A percentile compares a stretch with the other conserved stretches of the same genome.
These are phyloP conservation scores for Cryphonectria radicalis DNA, from an alignment of 2,329 filamentous ascomycete genomes.

Conservation along the genomic window DNA sequence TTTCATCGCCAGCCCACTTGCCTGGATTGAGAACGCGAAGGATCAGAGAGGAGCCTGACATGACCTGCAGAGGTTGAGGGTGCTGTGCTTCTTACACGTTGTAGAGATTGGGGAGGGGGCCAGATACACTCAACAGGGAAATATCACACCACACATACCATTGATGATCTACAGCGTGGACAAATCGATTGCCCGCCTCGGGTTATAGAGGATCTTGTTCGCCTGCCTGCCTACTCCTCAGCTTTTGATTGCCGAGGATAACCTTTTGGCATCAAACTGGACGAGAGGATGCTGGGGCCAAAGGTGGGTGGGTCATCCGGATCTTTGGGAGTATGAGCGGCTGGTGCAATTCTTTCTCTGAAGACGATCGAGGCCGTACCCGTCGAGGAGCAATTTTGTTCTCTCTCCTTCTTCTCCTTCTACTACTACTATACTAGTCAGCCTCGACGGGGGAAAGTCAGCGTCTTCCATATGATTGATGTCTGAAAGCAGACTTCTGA, in stretches of 20 bases:
- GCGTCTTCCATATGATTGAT: background rate
- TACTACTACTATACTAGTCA: background rate
- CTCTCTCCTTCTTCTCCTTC: background rate
- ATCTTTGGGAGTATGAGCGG: no score
- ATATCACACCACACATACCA: background rate
- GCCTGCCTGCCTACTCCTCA: background rate
- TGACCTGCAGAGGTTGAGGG: background rate
- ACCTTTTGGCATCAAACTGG: background rate
- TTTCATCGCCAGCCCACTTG: conserved; percentile 5
- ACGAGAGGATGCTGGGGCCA: background rate
- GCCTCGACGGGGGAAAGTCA: background rate
- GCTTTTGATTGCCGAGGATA: background rate
- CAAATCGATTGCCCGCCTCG: background rate
- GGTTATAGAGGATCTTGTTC: background rate
- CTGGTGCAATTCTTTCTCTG: no score
- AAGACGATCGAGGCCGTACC: no score
- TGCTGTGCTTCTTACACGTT: background rate
- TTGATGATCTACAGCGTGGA: background rate
- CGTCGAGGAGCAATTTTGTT: no score
- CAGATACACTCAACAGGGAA: background rate
- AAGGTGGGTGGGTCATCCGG: background rate
- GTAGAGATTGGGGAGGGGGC: background rate
- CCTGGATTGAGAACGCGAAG: background rate
- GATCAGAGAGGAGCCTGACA: background rate
- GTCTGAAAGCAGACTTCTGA: background rate